Base-by-base conservation (phyloP, 148 eudicot species). In the Cornus florida region DNA sequence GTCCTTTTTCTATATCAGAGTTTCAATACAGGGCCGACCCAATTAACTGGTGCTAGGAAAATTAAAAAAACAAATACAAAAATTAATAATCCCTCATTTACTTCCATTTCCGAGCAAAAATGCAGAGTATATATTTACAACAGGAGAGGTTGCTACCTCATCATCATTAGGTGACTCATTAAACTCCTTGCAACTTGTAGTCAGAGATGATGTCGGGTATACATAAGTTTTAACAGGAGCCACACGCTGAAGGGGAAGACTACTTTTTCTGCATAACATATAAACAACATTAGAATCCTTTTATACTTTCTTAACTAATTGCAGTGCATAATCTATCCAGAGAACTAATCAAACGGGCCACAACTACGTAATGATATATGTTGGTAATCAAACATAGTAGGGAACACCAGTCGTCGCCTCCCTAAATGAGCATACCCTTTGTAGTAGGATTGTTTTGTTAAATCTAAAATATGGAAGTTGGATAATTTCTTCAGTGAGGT, bases 241-340 rank as follows among this genome's bases (percentile, higher is more conserved):
- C 11, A 41, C 71, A 4, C 12, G 72, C 38, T 46, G 72, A 19
- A 67, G 64, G 64, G 31, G 79, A 46, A 46, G 72, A 66, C 14
- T 32, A 66, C 14, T 32, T 66, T 20, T 76, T 57, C 79, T 76
- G 79, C 72, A 48, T 66, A 67, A 76, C 46, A 31, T 7, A 67
- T 17, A 43, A 46, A 39, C 43, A 14, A 19, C 7, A 3, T 76
- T 46, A 67, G 72, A 56, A 59, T 8, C 32, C 23, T 33, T 62
- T 62, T 31, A 31, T 75, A 19, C 69, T 35, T 38, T 46, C 33
- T 32, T 32, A 23, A 50, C 39, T 75, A 17, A 35, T 39, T 38
- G 22, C 41, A 67, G 32, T 68, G 59, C 59, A 53, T 2, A 11
- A 11, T 12, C 14, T 53, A 11, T 53, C 1, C 3, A 4, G 19